phyloP scores from a whole-genome alignment of 2,329 filamentous ascomycete genomes.

The Endoconidiophora laricicola region DNA sequence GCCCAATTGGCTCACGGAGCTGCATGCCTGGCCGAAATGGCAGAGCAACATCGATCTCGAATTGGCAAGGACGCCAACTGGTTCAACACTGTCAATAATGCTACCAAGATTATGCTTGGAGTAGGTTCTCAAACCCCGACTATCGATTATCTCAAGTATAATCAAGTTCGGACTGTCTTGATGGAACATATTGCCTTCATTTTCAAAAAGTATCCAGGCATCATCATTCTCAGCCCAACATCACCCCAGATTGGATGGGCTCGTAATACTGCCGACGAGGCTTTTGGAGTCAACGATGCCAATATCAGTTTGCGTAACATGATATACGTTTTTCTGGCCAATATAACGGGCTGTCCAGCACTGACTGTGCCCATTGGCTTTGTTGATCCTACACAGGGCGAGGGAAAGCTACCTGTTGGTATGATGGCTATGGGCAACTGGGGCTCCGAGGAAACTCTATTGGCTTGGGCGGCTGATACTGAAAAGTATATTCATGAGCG shows the following conservation, averaged over 20 bases:
- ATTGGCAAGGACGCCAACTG: slow-evolving; percentile 30
- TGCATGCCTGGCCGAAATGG: slow-evolving; percentile 59
- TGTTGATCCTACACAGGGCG: slow-evolving; percentile 35
- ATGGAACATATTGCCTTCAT: slow-evolving; percentile 65
- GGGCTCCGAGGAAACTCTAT: slow-evolving; percentile 46
- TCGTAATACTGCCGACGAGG: slow-evolving; percentile 37
- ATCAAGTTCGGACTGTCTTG: slow-evolving; percentile 55
- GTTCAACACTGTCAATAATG: slow-evolving; percentile 40
- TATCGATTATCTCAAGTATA: slow-evolving; percentile 54
- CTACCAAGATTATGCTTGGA: slow-evolving; percentile 54
- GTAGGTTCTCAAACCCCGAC: slow-evolving; percentile 48
- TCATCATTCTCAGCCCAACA: slow-evolving; percentile 67
- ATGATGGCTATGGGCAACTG: slow-evolving; percentile 50
- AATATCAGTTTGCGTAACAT: slow-evolving; percentile 62
- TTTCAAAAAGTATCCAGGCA: slow-evolving; percentile 52
- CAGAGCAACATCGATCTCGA: slow-evolving; percentile 28
- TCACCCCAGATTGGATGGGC: slow-evolving; percentile 62
- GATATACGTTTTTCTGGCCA: slow-evolving; percentile 75
- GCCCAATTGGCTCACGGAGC: slow-evolving; percentile 62
- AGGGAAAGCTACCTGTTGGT: slow-evolving; percentile 43
- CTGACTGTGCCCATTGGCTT: slow-evolving; percentile 64
- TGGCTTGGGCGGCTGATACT: slow-evolving; percentile 41
- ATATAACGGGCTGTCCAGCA: slow-evolving; percentile 63
- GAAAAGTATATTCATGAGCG: slow-evolving; percentile 37
- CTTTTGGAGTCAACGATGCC: slow-evolving; percentile 59